Percentiles rank a stretch among this genome's conserved stretches.
These are phyloP conservation scores for Fragilariopsis cylindrus DNA, from an alignment of 108 stramenopile species.

Conservation along the genomic window DNA sequence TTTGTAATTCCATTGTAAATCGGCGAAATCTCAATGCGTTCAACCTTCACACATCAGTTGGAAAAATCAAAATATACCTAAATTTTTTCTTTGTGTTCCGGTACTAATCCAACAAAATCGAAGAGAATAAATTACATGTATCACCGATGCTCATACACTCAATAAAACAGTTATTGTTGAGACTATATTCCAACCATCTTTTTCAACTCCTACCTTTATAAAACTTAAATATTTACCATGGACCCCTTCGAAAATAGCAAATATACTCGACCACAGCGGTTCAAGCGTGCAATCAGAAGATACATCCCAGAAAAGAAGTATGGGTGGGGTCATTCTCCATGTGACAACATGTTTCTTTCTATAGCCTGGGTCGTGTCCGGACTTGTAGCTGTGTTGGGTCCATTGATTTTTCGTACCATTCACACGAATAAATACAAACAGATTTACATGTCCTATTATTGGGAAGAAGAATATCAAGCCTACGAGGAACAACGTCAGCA, in stretches of 20 bases:
- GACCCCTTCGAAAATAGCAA: slow-evolving; percentile 15
- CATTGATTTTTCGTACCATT: slow-evolving; percentile 38
- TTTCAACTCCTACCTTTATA: background rate
- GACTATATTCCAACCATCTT: background rate
- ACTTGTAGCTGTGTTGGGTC: slow-evolving; percentile 43
- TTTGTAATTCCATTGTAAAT: too few relatives aligned
- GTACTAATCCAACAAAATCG: too few relatives aligned
- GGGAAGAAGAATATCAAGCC: slow-evolving; percentile 42
- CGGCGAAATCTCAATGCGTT: too few relatives aligned
- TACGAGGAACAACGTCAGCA: slow-evolving; percentile 40
- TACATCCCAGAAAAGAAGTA: too few relatives aligned
- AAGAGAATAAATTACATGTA: too few relatives aligned
- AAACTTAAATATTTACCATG: background rate
- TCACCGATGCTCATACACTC: too few relatives aligned
- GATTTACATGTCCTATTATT: slow-evolving; percentile 29
- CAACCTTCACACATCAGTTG: too few relatives aligned
- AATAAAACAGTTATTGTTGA: too few relatives aligned
- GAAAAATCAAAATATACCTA: too few relatives aligned
- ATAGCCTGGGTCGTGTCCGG: slow-evolving; percentile 15
- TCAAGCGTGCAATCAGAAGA: too few relatives aligned
- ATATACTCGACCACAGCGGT: too few relatives aligned
- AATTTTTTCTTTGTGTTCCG: too few relatives aligned
- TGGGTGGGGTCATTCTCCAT: background rate
- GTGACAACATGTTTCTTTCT: slow-evolving; percentile 3
- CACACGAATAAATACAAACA: slow-evolving; percentile 36